phyloP scores from a whole-genome alignment of 2,329 filamentous ascomycete genomes.

The Aspergillus cejpii region DNA sequence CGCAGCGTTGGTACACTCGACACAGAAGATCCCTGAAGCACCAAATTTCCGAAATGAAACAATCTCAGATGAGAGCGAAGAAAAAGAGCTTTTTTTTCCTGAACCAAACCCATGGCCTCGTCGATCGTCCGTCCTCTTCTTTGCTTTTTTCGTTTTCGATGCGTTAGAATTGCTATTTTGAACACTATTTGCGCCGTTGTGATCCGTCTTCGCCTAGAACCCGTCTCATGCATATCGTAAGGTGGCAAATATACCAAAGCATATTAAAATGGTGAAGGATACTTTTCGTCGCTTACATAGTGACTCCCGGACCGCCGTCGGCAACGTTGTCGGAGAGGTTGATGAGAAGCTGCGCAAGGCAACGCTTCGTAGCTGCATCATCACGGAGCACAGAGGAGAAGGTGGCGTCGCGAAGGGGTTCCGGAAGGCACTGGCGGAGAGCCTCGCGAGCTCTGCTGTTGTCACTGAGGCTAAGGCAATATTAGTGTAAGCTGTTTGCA shows the following conservation, averaged over 20 bases:
- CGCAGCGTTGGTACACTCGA: slow-evolving; percentile 16
- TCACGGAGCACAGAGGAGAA: slow-evolving; percentile 95
- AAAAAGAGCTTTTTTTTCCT: slow-evolving; percentile 7
- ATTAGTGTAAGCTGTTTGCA: background rate
- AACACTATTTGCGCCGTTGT: slow-evolving; percentile 34
- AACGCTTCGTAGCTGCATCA: slow-evolving; percentile 94
- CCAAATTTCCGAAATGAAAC: slow-evolving; percentile 10
- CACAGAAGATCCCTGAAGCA: slow-evolving; percentile 20
- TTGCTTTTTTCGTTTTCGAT: slow-evolving; percentile 6
- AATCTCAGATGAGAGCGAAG: slow-evolving; percentile 7
- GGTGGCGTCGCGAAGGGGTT: slow-evolving; percentile 96
- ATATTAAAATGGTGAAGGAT: slow-evolving; percentile 25
- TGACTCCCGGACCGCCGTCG: slow-evolving; percentile 39
- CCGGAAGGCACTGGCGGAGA: slow-evolving; percentile 88
- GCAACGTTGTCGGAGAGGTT: slow-evolving; percentile 88
- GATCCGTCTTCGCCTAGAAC: slow-evolving; percentile 37
- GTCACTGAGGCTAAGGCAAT: slow-evolving; percentile 66
- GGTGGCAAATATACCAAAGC: slow-evolving; percentile 29
- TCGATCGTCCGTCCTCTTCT: slow-evolving; percentile 4
- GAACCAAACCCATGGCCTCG: slow-evolving; percentile 3
- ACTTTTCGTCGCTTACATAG: slow-evolving; percentile 35
- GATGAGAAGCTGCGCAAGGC: slow-evolving; percentile 91
- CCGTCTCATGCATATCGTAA: slow-evolving; percentile 40
- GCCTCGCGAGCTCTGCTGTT: slow-evolving; percentile 94
- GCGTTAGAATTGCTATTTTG: slow-evolving; percentile 18